Conservation (phyloP, 2,329 filamentous ascomycete genomes). For the Colletotrichum sp. region DNA sequence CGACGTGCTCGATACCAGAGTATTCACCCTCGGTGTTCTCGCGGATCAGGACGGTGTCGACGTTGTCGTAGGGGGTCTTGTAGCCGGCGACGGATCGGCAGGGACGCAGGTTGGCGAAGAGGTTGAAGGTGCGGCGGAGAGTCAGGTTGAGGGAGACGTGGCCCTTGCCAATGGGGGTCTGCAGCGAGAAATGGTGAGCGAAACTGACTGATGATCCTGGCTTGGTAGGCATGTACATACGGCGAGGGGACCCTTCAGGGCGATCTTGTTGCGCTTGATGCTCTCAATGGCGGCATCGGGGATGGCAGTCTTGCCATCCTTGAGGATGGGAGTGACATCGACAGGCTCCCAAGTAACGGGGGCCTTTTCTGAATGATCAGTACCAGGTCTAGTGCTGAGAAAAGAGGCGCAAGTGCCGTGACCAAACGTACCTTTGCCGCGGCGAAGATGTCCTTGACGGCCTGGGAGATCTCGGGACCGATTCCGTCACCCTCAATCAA, state of each 20-base stretch:
- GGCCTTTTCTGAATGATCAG: constrained; percentile 56
- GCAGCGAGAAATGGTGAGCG: constrained; percentile 19
- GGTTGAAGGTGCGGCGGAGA: constrained; percentile 98
- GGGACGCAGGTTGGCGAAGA: constrained; percentile 98
- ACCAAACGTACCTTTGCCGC: constrained; percentile 78
- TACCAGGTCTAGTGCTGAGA: background rate
- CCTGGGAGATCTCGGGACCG: constrained; percentile 95
- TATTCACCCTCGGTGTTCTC: constrained; percentile 99
- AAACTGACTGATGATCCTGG: background rate
- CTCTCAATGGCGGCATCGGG: constrained; percentile 91
- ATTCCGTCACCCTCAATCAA: constrained; percentile 99
- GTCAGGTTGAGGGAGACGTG: constrained; percentile 99
- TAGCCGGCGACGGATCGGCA: constrained; percentile 96
- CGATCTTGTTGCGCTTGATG: constrained; percentile 94
- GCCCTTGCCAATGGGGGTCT: constrained; percentile 78
- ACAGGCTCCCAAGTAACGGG: constrained; percentile 97
- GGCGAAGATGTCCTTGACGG: constrained; percentile 98
- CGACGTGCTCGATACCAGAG: constrained; percentile 98
- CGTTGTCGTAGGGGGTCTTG: constrained; percentile 98
- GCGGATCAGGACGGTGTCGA: constrained; percentile 96
- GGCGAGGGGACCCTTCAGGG: constrained; percentile 96
- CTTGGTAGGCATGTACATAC: constrained; percentile 56
- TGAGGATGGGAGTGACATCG: constrained; percentile 91
- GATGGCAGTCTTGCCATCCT: constrained; percentile 95
- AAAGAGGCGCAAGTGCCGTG: background rate